These are phyloP conservation scores for Xylaria sp. DNA, from an alignment of 2,329 filamentous ascomycete genomes.

Conservation along the genomic window DNA sequence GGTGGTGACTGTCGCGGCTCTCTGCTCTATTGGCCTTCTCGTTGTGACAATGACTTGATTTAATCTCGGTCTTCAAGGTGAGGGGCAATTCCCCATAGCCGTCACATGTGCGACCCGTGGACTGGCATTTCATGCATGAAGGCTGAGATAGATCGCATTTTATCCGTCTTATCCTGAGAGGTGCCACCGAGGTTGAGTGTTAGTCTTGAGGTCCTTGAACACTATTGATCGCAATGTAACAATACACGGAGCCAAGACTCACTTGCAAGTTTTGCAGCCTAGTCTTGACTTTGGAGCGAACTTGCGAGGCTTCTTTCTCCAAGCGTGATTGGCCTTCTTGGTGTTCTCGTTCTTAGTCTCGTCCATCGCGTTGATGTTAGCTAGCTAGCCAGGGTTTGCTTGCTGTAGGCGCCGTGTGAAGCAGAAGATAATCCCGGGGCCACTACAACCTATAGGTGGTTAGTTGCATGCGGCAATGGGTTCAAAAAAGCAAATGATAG, in stretches of 20 bases:
- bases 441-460: slow-evolving; percentile 2
- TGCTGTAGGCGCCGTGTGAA: slow-evolving; percentile 4
- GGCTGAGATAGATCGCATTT: slow-evolving; percentile 52
- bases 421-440: slow-evolving; percentile 1
- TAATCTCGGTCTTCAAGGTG: slow-evolving; percentile 5
- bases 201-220: slow-evolving; percentile 31
- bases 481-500: slow-evolving; percentile 3
- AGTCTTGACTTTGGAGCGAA: slow-evolving; percentile 54
- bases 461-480: slow-evolving; percentile 1
- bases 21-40: slow-evolving; percentile 6
- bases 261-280: slow-evolving; percentile 56
- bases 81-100: slow-evolving; percentile 41
- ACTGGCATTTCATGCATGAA: slow-evolving; percentile 51
- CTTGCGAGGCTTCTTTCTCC: slow-evolving; percentile 52
- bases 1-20: not conserved
- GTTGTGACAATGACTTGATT: slow-evolving; percentile 12
- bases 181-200: slow-evolving; percentile 20
- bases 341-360: slow-evolving; percentile 21
- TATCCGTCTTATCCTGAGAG: slow-evolving; percentile 50
- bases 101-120: slow-evolving; percentile 53
- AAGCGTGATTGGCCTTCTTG: slow-evolving; percentile 47
- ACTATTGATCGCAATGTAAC: slow-evolving; percentile 18
- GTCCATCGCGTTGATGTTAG: slow-evolving; percentile 22
- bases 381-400: not conserved
- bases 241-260: slow-evolving; percentile 36